Evolutionary conservation across 371 early-diverging fungal species (phyloP).

Genomic region (Saksenaea oblongispora): DNA sequence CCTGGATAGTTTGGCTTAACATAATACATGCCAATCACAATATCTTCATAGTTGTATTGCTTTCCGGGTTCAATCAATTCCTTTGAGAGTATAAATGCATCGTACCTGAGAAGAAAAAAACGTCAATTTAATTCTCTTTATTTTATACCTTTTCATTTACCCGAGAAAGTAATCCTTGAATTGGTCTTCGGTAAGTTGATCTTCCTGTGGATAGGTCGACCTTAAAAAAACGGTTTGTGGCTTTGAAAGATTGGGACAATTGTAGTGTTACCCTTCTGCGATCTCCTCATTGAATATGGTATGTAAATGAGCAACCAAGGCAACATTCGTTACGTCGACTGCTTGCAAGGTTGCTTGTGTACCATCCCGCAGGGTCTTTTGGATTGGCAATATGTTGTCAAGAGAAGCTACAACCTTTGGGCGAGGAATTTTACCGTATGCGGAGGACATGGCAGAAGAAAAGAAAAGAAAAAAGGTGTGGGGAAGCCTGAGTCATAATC

Average conservation of each 20-base stretch:
- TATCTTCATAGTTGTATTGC: slow-evolving; percentile 36
- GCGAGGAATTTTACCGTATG: slow-evolving; percentile 63
- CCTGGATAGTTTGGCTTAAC: slow-evolving; percentile 81
- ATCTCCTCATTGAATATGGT: slow-evolving; percentile 68
- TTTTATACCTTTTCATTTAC: slow-evolving; percentile 16
- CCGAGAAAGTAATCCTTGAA: slow-evolving; percentile 61
- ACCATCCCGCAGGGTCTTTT: slow-evolving; percentile 37
- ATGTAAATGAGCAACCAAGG: slow-evolving; percentile 50
- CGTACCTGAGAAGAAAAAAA: slow-evolving; percentile 30
- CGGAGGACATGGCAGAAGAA: slow-evolving; percentile 54
- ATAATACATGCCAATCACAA: slow-evolving; percentile 71
- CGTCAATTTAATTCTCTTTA: not conserved
- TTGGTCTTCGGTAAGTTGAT: slow-evolving; percentile 37
- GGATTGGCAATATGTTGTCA: slow-evolving; percentile 45
- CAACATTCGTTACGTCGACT: slow-evolving; percentile 26
- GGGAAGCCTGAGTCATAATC: not conserved
- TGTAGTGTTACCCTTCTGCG: slow-evolving; percentile 47
- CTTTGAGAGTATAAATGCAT: slow-evolving; percentile 56
- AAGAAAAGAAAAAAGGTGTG: slow-evolving; percentile 8
- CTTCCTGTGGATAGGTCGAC: slow-evolving; percentile 77
- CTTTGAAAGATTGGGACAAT: not conserved
- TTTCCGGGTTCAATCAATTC: slow-evolving; percentile 28
- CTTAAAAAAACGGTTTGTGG: slow-evolving; percentile 12
- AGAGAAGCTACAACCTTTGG: slow-evolving; percentile 31
- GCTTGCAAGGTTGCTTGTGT: slow-evolving; percentile 26